Evolutionary conservation across 495 filamentous ascomycete genomes (phyloP), one percentile per base, ranked within the genome.

Genomic region (Penicillium goetzii): DNA sequence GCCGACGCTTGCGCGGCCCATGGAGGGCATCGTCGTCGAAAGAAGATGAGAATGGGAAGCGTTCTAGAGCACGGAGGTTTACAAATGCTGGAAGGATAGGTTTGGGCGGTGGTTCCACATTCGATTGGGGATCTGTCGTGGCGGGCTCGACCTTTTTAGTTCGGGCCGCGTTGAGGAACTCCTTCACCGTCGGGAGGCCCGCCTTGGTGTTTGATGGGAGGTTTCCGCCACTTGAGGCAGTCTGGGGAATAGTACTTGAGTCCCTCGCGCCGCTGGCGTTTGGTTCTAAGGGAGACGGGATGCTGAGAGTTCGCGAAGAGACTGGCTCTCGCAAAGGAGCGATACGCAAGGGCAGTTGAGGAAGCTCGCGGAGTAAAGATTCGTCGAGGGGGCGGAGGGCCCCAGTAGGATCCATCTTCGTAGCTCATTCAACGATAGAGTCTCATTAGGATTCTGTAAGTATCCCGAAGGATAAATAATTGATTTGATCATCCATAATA

Each of bases 261-360:
- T 82, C 73, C 34, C 72, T 67, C 15, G 67, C 63, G 11, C 72
- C 73, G 38, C 72, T 77, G 38, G 80, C 79, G 61, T 79, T 81
- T 14, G 82, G 80, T 63, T 85, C 80, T 36, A 83, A 68, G 10
- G 82, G 78, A 17, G 78, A 75, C 19, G 79, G 81, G 21, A 73
- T 65, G 56, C 74, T 78, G 59, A 80, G 69, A n/a, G 68, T 71
- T 41, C 81, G 77, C 23, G 77, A 79, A 33, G 81, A 75, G 23
- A 76, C 77, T 14, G 79, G 81, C 55, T 81, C 79, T 41, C 80
- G 79, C 45, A 85, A 71, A 56, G 82, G 81, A 60, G 82, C 78
- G 54, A 85, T 85, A 58, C 78, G 78, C 43, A 84, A 69, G 58
- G 76, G 75, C 10, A 77, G 73, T 56, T 78, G 75, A 54, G 79